A percentile compares a stretch with the other conserved stretches of the same genome.
Evolutionary conservation across 2,329 filamentous ascomycete species (phyloP).

Genomic region (Penicillium sp.): DNA sequence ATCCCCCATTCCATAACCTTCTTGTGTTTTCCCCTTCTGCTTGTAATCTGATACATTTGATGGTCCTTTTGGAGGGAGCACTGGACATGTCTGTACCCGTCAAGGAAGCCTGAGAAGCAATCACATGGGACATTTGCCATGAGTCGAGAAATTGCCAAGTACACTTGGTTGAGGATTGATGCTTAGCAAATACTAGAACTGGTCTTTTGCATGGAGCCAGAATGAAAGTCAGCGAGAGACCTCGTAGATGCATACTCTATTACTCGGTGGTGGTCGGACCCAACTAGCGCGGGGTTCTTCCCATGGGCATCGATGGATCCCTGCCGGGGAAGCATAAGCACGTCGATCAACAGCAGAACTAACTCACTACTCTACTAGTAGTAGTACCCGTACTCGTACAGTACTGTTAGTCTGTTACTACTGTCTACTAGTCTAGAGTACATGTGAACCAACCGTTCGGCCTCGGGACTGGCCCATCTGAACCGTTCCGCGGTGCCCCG

Average conservation of each 20-base stretch:
- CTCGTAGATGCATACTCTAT: too few species aligned
- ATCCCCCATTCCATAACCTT: neutral
- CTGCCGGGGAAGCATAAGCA: constrained; percentile 5
- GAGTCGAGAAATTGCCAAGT: neutral
- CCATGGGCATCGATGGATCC: neutral
- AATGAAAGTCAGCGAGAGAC: too few species aligned
- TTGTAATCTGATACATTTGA: constrained; percentile 26
- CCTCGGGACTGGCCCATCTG: constrained; percentile 23
- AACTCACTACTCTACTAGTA: too few species aligned
- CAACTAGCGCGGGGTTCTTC: neutral
- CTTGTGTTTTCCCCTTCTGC: neutral
- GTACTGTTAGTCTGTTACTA: neutral
- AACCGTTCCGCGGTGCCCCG: constrained; percentile 11
- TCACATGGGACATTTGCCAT: neutral
- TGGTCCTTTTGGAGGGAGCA: constrained; percentile 16
- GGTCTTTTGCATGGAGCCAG: too few species aligned
- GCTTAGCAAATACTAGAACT: too few species aligned
- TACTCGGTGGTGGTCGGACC: neutral
- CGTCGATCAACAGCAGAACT: neutral
- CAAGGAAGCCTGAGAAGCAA: constrained; percentile 7
- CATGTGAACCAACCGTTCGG: constrained; percentile 26
- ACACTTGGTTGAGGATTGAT: neutral
- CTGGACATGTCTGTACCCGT: constrained; percentile 22
- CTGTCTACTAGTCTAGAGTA: neutral
- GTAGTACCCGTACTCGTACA: too few species aligned